Evolutionary conservation across 306 rosid genomes (phyloP).

Genomic region (Quercus rubra): DNA sequence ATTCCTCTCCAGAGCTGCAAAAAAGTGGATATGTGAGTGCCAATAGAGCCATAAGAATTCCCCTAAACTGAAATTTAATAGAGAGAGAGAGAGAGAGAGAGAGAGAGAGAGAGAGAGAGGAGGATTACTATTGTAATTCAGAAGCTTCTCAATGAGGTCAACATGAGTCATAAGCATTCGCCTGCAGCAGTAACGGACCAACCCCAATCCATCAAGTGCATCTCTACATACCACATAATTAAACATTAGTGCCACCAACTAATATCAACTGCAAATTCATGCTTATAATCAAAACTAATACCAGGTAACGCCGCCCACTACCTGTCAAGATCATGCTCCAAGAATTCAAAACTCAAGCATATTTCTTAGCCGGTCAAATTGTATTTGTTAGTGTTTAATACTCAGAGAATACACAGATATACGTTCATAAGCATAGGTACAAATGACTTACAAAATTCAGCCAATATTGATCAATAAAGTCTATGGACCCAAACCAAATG

Average conservation of each 20-base stretch:
- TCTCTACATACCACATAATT: constrained; percentile 49
- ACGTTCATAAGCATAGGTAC: no score
- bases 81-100: not conserved
- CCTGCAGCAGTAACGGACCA: constrained; percentile 93
- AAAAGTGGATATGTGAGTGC: not conserved
- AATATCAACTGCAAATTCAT: not conserved
- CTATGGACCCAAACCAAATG: no score
- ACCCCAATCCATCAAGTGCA: constrained; percentile 87
- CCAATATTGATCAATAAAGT: not conserved
- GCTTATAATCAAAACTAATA: not conserved
- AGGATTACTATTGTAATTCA: constrained; percentile 79
- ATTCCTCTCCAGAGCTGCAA: constrained; percentile 71
- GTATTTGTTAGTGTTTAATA: no score
- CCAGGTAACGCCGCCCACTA: not conserved
- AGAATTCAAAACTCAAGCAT: no score
- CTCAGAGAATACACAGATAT: no score
- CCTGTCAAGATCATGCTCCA: no score
- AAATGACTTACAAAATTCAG: not conserved
- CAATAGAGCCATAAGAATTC: not conserved
- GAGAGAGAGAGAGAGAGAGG: not conserved
- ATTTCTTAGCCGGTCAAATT: no score
- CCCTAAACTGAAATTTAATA: not conserved
- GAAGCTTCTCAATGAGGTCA: constrained; percentile 94
- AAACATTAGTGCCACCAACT: constrained; percentile 11
- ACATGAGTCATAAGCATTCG: constrained; percentile 99